Evolutionary conservation across 2,329 filamentous ascomycete species (phyloP).

Genomic region (Drechslera avenae): DNA sequence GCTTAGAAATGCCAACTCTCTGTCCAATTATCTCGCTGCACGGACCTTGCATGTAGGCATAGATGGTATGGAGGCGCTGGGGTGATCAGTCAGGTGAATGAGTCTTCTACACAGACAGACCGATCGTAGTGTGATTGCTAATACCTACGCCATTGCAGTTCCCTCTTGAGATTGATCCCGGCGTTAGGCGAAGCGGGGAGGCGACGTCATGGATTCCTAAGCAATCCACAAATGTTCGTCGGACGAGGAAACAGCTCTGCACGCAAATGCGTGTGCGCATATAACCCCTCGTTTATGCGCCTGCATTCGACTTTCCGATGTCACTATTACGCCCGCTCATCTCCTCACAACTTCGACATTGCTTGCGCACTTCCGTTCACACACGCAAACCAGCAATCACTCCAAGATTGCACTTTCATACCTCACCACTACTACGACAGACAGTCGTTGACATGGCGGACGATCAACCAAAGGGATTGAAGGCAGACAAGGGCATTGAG

Average conservation of each 20-base stretch:
- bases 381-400: constrained; percentile 16
- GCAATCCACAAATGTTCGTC: neutral
- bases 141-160: neutral
- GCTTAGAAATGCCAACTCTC: neutral
- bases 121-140: neutral
- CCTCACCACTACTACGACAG: constrained; percentile 21
- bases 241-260: constrained; percentile 1
- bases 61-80: neutral
- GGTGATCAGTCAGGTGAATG: neutral
- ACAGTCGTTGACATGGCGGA: constrained; percentile 33
- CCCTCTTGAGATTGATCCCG: neutral
- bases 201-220: constrained; percentile 23
- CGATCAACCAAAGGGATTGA: constrained; percentile 59
- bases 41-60: neutral
- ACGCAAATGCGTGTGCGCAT: constrained; percentile 10
- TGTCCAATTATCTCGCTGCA: neutral
- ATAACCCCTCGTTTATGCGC: constrained; percentile 33
- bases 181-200: neutral
- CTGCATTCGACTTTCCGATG: constrained; percentile 21
- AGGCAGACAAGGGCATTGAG: constrained; percentile 68
- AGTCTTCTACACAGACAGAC: neutral
- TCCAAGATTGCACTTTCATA: constrained; percentile 25
- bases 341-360: constrained; percentile 21
- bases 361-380: constrained; percentile 17
- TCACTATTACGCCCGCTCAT: constrained; percentile 25